phyloP scores from a whole-genome alignment of 2,329 filamentous ascomycete genomes.

The Talaromyces funiculosus region DNA sequence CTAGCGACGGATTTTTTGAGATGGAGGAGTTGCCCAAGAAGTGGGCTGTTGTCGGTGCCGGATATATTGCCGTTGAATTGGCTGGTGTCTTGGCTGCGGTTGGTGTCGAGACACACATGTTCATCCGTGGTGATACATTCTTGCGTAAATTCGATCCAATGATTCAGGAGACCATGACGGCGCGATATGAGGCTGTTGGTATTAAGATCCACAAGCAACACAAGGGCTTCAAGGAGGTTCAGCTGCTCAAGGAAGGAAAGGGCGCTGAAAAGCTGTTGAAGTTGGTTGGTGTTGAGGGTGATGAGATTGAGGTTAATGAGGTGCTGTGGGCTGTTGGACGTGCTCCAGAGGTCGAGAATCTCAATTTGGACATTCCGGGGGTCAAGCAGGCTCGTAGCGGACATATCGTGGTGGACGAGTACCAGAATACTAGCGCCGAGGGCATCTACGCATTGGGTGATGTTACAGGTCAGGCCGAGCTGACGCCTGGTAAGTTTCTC shows the following conservation, averaged over 20 bases:
- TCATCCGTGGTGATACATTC: constrained; percentile 45
- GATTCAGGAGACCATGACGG: constrained; percentile 48
- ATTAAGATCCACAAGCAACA: constrained; percentile 45
- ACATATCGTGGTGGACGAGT: constrained; percentile 45
- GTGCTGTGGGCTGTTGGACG: constrained; percentile 49
- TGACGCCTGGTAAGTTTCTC: constrained; percentile 41
- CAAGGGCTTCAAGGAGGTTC: constrained; percentile 44
- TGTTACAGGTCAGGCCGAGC: constrained; percentile 47
- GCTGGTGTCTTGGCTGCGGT: constrained; percentile 47
- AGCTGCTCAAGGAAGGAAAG: constrained; percentile 42
- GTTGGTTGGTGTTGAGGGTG: constrained; percentile 39
- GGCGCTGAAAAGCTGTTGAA: constrained; percentile 44
- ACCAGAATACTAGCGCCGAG: constrained; percentile 44
- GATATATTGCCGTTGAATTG: constrained; percentile 49
- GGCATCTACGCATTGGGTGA: constrained; percentile 49
- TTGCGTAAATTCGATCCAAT: constrained; percentile 50
- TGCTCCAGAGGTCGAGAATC: constrained; percentile 39
- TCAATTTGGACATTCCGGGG: constrained; percentile 38
- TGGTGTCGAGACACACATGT: constrained; percentile 48
- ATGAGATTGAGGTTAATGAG: constrained; percentile 44
- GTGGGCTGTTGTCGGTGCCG: constrained; percentile 47
- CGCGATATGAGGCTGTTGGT: constrained; percentile 46
- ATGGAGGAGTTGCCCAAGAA: constrained; percentile 48
- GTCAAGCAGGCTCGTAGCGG: constrained; percentile 37
- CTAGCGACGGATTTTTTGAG: constrained; percentile 48